Base-by-base conservation (phyloP, 192 early-diverging fungal genomes). In the Mortierella alpina region DNA sequence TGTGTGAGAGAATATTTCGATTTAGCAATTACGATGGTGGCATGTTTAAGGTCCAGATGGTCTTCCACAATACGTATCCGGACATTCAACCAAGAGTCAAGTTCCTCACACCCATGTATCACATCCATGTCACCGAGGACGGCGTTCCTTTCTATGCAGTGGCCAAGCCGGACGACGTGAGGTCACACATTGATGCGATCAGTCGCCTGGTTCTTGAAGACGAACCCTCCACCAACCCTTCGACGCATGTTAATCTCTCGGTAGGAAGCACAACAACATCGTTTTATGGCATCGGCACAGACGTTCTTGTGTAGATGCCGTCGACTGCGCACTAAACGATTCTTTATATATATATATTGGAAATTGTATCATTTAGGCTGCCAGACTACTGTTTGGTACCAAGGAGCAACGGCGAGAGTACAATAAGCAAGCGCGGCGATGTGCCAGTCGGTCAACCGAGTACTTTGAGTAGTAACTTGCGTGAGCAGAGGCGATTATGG, bases 31-130 rank as follows among this genome's bases (percentile, higher is more conserved):
- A 89, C 64, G 90, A 91, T 45, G 90, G 87, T 17, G 90, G 90
- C 54, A 76, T 91, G 73, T 91, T 91, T 72, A 69, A 71, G 4
- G 83, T 83, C 18, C 64, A 86, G 64, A 83, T 91, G 52, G 68
- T 85, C 6, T 90, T 91, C 82, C 87, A 88, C 68, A 66, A 90
- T 40, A 50, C 68, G 1, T 91, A 89, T 64, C 89, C 90, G 1
- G 87, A 86, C 5, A 81, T 89, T 22, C 64, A 73, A 23, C 89
- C 90, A 0, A 63, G 90, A 11, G 82, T 86, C 60, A 84, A 85
- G 58, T 91, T 91, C 74, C 2, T 55, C 12, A 83, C 84, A 9
- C 87, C 90, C n/a, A 75, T 91, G 59, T 91, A 88, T 57, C 90
- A 91, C 60, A 85, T 88, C 42, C 83, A 88, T 66, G 82, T 91